These are phyloP conservation scores for Arabis hirsuta DNA, from an alignment of 345 rosid species.

Conservation along the genomic window DNA sequence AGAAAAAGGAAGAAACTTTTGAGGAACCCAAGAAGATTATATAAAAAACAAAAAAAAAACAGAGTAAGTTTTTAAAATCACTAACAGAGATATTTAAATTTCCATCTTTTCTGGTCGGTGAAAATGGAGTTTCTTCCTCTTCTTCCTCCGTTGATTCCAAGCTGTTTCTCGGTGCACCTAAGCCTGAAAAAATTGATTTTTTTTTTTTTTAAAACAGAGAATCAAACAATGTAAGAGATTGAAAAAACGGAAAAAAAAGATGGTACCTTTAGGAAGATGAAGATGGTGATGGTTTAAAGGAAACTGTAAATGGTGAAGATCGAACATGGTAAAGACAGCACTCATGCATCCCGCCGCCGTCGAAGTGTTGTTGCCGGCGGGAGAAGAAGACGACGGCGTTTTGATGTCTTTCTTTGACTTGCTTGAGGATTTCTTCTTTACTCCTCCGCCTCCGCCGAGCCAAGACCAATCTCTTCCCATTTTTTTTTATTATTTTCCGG, in stretches of 20 bases:
- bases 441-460: conserved; percentile 52
- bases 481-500: background rate
- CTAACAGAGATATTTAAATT: conserved; percentile 60
- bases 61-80: conserved; percentile 23
- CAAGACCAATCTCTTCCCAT: conserved; percentile 83
- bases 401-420: conserved; percentile 42
- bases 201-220: background rate
- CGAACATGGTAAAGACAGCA: conserved; percentile 75
- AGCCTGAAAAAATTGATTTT: conserved; percentile 46
- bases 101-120: conserved; percentile 48
- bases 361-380: conserved; percentile 24
- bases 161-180: conserved; percentile 83
- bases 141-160: conserved; percentile 64
- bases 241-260: background rate
- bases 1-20: conserved; percentile 22
- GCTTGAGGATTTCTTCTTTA: conserved; percentile 43
- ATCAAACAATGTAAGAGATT: background rate
- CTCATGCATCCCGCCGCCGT: conserved; percentile 74
- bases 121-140: conserved; percentile 44
- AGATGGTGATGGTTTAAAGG: conserved; percentile 50
- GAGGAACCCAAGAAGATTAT: conserved; percentile 40
- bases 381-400: background rate
- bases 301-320: conserved; percentile 66
- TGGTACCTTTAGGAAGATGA: conserved; percentile 53
- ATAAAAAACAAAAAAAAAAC: conserved; percentile 1